Base-by-base conservation (phyloP, 2,329 filamentous ascomycete species). In the Zymoseptoria tritici region DNA sequence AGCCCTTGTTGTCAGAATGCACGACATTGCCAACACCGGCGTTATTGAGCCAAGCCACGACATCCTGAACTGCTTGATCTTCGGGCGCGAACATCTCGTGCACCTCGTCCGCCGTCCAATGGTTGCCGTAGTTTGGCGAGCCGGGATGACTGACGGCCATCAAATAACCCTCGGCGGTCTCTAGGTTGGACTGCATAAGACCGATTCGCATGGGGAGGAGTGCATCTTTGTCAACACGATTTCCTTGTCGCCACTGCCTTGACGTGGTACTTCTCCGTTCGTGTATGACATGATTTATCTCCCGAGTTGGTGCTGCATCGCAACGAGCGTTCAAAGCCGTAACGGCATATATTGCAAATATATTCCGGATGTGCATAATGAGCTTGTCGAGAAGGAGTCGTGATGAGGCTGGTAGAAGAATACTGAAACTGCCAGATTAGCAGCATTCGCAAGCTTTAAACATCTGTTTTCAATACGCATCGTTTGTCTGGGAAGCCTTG, bases 31-130 rank as follows among this genome's bases (percentile, higher is more conserved):
- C 55, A 49, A 75, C 69, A 8, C 73, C 70, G 9, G 70, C 64
- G 24, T 60, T 60, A 0, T 67, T 24, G 0, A 79, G 68, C 77
- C 77, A 79, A 24, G 68, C 62, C 49, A 70, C 71, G 21, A 78
- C 71, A 6, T 67, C 65, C 4, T 71, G 61, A 9, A 76, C 62
- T 19, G 69, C 71, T 6, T 67, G 60, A 26, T 70, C 63, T 0
- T 66, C 42, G 0, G 77, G 76, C 2, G 75, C 72, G 55, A 78
- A 78, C 42, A 76, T 68, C 9, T 74, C 71, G 11, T 73, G 65
- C 9, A 78, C 72, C 57, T 78, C 70, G 29, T 70, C 62, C 29
- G 73, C 61, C 19, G 65, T 65, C 68, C 67, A 70, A 60, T 74
- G 68, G 59, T 73, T 70, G n/a, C 73, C 73, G 61, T 69, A 76